These are phyloP conservation scores for Lizanozyma gosingica DNA, from an alignment of 1,139 yeast genomes.

Conservation along the genomic window DNA sequence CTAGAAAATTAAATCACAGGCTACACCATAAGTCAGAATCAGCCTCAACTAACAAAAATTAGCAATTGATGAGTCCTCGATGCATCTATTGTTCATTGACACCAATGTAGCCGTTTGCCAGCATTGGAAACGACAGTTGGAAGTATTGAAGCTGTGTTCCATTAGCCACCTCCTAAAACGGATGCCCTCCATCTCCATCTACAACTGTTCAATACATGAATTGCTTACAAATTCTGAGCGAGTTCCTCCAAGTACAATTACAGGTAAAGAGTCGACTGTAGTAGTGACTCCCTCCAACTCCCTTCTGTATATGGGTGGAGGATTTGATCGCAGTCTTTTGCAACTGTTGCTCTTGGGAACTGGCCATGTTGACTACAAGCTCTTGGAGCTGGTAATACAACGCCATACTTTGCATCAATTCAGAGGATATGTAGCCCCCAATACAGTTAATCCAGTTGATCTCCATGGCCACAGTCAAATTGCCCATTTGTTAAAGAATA, in stretches of 20 bases:
- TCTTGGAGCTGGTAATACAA: slow-evolving; percentile 7
- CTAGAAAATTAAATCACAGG: no score
- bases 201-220: neutral
- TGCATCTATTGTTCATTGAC: neutral
- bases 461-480: neutral
- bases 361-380: slow-evolving; percentile 2
- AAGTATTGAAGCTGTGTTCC: neutral
- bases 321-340: slow-evolving; percentile 10
- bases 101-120: neutral
- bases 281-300: slow-evolving; percentile 10
- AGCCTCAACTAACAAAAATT: no score
- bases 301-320: slow-evolving; percentile 11
- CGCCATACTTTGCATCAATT: slow-evolving; percentile 3
- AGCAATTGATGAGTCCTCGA: no score
- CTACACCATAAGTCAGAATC: no score
- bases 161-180: neutral
- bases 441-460: slow-evolving; percentile 5
- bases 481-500: slow-evolving; percentile 1
- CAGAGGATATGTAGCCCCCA: slow-evolving; percentile 9
- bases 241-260: neutral
- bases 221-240: neutral
- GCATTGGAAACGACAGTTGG: neutral
- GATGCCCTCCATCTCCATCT: neutral
- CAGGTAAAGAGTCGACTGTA: neutral
- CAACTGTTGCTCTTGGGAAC: slow-evolving; percentile 3